Percentiles rank a stretch among this genome's conserved stretches.
phyloP scores from a whole-genome alignment of 305 asterid species.

The Fraxinus angustifolia region DNA sequence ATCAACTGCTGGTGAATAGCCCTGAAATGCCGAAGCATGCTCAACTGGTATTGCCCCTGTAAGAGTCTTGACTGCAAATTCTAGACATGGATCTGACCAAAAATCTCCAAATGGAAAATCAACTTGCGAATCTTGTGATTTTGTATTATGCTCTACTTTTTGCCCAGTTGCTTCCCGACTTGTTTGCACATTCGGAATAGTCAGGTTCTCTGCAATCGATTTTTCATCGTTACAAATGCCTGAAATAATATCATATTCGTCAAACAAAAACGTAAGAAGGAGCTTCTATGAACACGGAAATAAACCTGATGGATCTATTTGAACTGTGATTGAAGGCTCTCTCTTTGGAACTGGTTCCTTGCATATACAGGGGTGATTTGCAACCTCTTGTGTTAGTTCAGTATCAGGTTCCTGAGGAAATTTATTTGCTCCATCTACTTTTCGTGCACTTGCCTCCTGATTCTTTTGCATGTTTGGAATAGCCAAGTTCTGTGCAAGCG shows the following conservation, averaged over 20 bases:
- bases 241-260: background rate
- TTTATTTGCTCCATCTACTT: slow-evolving; percentile 17
- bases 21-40: slow-evolving; percentile 29
- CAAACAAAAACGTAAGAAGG: background rate
- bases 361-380: slow-evolving; percentile 10
- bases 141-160: slow-evolving; percentile 25
- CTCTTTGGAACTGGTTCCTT: slow-evolving; percentile 22
- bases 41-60: slow-evolving; percentile 58
- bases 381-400: slow-evolving; percentile 19
- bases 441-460: slow-evolving; percentile 23
- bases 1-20: slow-evolving; percentile 27
- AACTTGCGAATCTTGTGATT: slow-evolving; percentile 27
- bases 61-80: slow-evolving; percentile 71
- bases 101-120: slow-evolving; percentile 46
- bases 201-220: slow-evolving; percentile 18
- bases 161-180: slow-evolving; percentile 21
- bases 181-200: slow-evolving; percentile 23
- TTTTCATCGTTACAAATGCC: slow-evolving; percentile 11
- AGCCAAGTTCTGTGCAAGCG: slow-evolving; percentile 16
- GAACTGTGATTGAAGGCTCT: slow-evolving; percentile 13
- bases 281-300: background rate
- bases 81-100: slow-evolving; percentile 59
- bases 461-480: slow-evolving; percentile 26
- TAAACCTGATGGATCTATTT: background rate
- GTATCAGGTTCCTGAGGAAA: slow-evolving; percentile 23